Base-by-base conservation (phyloP, 2,329 filamentous ascomycete species). In the Colletotrichum sp. region DNA sequence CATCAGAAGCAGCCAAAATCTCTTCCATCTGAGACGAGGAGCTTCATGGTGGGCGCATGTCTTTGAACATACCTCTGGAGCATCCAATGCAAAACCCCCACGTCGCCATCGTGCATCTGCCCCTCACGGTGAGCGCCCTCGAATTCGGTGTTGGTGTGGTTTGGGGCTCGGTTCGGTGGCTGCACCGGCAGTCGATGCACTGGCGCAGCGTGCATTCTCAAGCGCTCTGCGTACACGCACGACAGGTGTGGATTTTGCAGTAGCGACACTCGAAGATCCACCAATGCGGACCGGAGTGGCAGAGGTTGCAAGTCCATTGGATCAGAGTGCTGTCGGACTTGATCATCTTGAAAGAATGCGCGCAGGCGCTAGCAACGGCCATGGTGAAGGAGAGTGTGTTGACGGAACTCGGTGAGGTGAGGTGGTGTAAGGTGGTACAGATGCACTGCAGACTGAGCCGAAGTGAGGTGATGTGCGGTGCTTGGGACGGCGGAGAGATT, bases 201-300 rank as follows among this genome's bases (percentile, higher is more conserved):
- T 71, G 34, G 60, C 55, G 67, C 28, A 60, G 36, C 18, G 21
- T 63, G 68, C 60, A 66, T 43, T 18, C 28, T 79, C 72, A 88
- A 79, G 83, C 84, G 74, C 82, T 86, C 76, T 90, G 86, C 63
- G 88, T 87, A 82, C 92, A 94, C 30, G 87, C 84, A 68, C 91
- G 87, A 83, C 92, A 94, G 34, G 90, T 88, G 84, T 93, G 92
- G 67, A 93, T 84, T 82, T 92, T 92, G 89, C 93, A 94, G 82
- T 93, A 93, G 77, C 89, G 87, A 85, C 93, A 94, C 83, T 94
- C 91, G 78, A 90, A 94, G 80, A 94, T 94, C 84, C 89, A 90
- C 91, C 92, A 93, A 83, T 92, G 90, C 68, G 92, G 92, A 2
- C 92, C 92, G 3, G 89, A 90, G 76, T 91, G 89, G 82, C 92